These are phyloP conservation scores for Chenopodium berlandieri DNA, from an alignment of 148 eudicot genomes.

Conservation along the genomic window DNA sequence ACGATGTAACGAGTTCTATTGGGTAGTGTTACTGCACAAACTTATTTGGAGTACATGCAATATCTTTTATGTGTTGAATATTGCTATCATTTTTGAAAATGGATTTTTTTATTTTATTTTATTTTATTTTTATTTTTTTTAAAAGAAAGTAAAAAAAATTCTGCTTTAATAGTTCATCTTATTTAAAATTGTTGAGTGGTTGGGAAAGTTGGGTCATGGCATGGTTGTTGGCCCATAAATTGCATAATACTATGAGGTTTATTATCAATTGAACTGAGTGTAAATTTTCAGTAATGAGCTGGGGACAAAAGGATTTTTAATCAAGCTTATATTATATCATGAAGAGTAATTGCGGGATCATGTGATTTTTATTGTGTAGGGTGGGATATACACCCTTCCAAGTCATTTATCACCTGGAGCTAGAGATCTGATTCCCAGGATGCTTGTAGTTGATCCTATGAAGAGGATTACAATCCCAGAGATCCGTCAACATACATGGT, in stretches of 20 bases:
- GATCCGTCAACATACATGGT: constrained; percentile 86
- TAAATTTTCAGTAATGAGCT: background rate
- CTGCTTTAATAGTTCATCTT: too few relatives aligned
- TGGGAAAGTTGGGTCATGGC: background rate
- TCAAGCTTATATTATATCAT: background rate
- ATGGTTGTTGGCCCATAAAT: background rate
- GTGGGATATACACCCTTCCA: constrained; percentile 97
- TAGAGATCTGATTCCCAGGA: constrained; percentile 89
- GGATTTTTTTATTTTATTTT: too few relatives aligned
- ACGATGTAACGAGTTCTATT: too few relatives aligned
- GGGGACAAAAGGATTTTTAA: background rate
- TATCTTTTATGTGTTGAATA: too few relatives aligned
- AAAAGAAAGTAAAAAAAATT: too few relatives aligned
- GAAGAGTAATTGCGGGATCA: background rate
- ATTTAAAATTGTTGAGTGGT: too few relatives aligned
- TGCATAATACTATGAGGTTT: background rate
- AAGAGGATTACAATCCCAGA: constrained; percentile 91
- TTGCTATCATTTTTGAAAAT: too few relatives aligned
- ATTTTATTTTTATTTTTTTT: too few relatives aligned
- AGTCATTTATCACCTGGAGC: constrained; percentile 91
- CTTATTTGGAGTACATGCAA: too few relatives aligned
- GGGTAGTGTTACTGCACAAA: too few relatives aligned
- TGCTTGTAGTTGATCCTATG: constrained; percentile 97
- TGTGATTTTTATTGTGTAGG: constrained; percentile 38
- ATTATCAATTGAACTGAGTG: background rate